Percentiles rank a stretch among this genome's conserved stretches.
Conservation (phyloP, 805 yeast species). For the Candida silvicultrix region DNA sequence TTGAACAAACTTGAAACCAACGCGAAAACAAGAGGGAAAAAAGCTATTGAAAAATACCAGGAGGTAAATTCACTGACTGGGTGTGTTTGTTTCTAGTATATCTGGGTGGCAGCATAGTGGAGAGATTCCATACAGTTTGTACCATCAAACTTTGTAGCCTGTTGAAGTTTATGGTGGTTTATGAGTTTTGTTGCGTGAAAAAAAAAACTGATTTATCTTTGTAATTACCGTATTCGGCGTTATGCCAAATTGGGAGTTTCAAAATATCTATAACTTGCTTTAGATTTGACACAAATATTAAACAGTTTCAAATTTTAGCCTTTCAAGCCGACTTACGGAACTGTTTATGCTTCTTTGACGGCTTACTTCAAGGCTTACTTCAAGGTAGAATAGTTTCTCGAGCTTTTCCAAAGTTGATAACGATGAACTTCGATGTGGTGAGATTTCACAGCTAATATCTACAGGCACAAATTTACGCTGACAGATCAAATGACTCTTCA, state of each 20-base stretch:
- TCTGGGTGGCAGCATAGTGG: neutral
- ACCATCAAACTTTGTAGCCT: neutral
- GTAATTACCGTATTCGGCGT: constrained; percentile 10
- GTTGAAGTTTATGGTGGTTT: neutral
- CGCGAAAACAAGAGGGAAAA: neutral
- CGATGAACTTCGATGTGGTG: too few species aligned
- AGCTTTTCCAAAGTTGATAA: too few species aligned
- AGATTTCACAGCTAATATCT: too few species aligned
- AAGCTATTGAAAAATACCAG: neutral
- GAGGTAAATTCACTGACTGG: too few species aligned
- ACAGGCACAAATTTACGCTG: too few species aligned
- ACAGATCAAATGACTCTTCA: too few species aligned
- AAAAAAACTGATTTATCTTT: constrained; percentile 20
- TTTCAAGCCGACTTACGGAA: too few species aligned
- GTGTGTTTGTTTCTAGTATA: too few species aligned
- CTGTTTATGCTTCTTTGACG: too few species aligned
- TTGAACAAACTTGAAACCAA: constrained; percentile 2
- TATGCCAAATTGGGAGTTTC: neutral
- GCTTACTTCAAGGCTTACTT: too few species aligned
- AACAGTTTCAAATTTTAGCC: neutral
- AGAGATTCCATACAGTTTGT: neutral
- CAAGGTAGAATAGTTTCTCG: too few species aligned
- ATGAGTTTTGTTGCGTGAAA: neutral
- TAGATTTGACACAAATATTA: neutral
- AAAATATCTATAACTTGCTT: constrained; percentile 1